Percentiles rank a stretch among this genome's conserved stretches.
Conservation (phyloP, 148 eudicot genomes). For the Fagopyrum tataricum region DNA sequence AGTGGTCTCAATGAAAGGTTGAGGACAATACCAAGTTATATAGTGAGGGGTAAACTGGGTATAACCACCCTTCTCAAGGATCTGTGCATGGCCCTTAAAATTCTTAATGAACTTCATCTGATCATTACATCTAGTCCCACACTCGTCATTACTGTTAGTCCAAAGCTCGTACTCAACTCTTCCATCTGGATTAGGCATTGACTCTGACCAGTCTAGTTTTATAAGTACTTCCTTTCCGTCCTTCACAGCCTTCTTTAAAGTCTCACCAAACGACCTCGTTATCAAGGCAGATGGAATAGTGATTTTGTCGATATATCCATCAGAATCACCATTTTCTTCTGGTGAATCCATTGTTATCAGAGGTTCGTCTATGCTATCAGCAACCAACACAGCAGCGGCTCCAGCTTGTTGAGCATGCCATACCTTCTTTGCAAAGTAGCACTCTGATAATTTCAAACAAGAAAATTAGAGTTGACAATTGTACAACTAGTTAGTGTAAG, state of each 20-base stretch:
- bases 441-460: constrained; percentile 30
- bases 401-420: constrained; percentile 96
- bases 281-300: constrained; percentile 64
- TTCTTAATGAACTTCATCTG: constrained; percentile 73
- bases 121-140: constrained; percentile 82
- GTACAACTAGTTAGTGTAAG: background rate
- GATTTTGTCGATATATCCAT: constrained; percentile 59
- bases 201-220: constrained; percentile 87
- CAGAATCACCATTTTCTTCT: constrained; percentile 50
- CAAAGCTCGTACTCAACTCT: constrained; percentile 42
- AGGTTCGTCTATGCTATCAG: constrained; percentile 67
- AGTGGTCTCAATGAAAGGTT: constrained; percentile 41
- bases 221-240: constrained; percentile 46
- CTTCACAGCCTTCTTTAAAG: constrained; percentile 45
- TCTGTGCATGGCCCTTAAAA: constrained; percentile 91
- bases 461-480: background rate
- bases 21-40: constrained; percentile 93
- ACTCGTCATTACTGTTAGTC: constrained; percentile 98
- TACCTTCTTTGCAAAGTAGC: constrained; percentile 82
- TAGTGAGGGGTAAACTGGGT: constrained; percentile 78
- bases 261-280: constrained; percentile 47
- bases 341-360: constrained; percentile 94
- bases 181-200: constrained; percentile 70
- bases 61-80: constrained; percentile 79
- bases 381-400: constrained; percentile 79